Evolutionary conservation across 2,329 filamentous ascomycete genomes (phyloP).

Genomic region (Colletotrichum costaricense): DNA sequence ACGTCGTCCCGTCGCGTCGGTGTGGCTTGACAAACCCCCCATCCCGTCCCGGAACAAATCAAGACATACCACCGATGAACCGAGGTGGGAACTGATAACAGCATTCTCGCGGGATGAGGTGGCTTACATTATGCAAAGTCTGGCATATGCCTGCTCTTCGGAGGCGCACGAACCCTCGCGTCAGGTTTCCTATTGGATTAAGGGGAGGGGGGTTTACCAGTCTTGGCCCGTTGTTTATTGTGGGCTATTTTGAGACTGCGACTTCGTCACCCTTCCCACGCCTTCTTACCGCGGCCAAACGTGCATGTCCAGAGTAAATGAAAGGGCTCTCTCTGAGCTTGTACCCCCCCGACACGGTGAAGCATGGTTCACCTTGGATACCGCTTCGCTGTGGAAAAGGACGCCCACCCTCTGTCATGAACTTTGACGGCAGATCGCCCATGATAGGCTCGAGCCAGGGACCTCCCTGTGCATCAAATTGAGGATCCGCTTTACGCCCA

Average conservation of each 20-base stretch:
- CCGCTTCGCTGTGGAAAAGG: constrained; percentile 1
- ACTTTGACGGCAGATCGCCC: constrained; percentile 21
- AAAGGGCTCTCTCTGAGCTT: constrained; percentile 3
- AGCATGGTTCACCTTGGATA: constrained; percentile 23
- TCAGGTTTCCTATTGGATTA: constrained; percentile 19
- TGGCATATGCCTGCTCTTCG: constrained; percentile 12
- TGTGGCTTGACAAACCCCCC: constrained; percentile 11
- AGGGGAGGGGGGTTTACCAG: background rate
- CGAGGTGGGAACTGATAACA: background rate
- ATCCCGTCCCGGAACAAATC: constrained; percentile 2
- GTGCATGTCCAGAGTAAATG: constrained; percentile 30
- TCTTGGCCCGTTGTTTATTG: constrained; percentile 26
- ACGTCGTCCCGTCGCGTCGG: background rate
- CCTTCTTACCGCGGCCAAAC: background rate
- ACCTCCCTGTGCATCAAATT: constrained; percentile 23
- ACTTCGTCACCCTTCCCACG: constrained; percentile 15
- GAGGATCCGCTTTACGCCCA: constrained; percentile 25
- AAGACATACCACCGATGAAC: background rate
- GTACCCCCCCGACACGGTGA: background rate
- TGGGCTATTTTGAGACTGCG: constrained; percentile 28
- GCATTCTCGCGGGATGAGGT: background rate
- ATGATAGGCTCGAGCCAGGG: constrained; percentile 8
- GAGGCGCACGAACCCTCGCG: constrained; percentile 22
- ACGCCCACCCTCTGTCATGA: background rate
- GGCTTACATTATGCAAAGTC: constrained; percentile 3